Percentiles rank a stretch among this genome's conserved stretches.
Conservation (phyloP, 805 yeast species). For the Saccharomyces eubayanus region DNA sequence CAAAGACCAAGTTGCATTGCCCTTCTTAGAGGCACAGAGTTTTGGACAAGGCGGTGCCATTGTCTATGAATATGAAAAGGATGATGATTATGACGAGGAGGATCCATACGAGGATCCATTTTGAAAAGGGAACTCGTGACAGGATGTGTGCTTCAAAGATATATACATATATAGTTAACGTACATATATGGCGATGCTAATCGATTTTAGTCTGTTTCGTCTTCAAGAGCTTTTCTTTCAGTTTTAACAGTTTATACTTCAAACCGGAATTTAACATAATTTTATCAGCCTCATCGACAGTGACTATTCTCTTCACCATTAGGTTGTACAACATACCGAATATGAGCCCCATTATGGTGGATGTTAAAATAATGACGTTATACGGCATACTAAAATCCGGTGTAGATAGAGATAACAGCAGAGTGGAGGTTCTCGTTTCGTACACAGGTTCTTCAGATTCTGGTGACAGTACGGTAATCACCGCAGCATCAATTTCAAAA, state of each 20-base stretch:
- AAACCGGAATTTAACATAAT: constrained; percentile 11
- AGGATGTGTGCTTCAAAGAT: neutral
- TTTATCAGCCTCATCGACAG: constrained; percentile 59
- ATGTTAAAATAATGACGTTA: constrained; percentile 87
- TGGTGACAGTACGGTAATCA: constrained; percentile 48
- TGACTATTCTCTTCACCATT: constrained; percentile 61
- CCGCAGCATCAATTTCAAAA: constrained; percentile 88
- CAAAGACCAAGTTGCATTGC: constrained; percentile 77
- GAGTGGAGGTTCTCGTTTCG: constrained; percentile 73
- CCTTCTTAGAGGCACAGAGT: constrained; percentile 82
- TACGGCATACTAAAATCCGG: constrained; percentile 99
- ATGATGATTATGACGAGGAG: constrained; percentile 96
- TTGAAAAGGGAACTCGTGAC: constrained; percentile 25
- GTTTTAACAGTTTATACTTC: constrained; percentile 15
- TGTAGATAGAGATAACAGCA: constrained; percentile 79
- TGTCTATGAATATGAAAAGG: constrained; percentile 90
- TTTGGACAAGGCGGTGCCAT: constrained; percentile 82
- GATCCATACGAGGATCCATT: constrained; percentile 97
- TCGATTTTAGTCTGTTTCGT: neutral
- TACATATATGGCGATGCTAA: neutral
- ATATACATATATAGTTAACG: neutral
- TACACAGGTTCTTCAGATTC: constrained; percentile 25
- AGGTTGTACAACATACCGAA: constrained; percentile 83
- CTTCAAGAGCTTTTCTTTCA: constrained; percentile 7
- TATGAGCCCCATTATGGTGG: constrained; percentile 85